Evolutionary conservation across 2,329 filamentous ascomycete genomes (phyloP), one percentile per base, ranked within the genome.

Genomic region (Immersiporthe knoxdaviesiana): DNA sequence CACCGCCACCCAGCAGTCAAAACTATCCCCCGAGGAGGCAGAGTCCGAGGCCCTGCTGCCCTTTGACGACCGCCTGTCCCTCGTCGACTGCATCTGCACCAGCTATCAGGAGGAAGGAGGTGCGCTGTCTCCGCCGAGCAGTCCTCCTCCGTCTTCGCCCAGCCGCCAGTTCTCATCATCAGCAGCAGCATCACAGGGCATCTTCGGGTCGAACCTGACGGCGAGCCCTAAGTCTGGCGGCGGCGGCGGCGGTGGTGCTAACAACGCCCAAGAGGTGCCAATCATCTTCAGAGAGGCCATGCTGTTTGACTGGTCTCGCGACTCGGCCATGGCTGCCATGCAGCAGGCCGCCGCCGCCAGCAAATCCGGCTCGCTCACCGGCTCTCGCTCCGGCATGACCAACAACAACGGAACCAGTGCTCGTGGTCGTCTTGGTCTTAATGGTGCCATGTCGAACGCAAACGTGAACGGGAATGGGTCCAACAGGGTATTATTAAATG

Each of bases 281-380:
- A 78, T 82, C 21, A 84, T 83, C 37, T 87, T 93, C 73, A 89
- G 86, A 72, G 92, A 96, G 71, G 87, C 92, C 73, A 92, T 97
- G 87, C 81, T 93, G 68, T 83, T 87, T 27, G 88, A 92, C 62
- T 97, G 95, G 95, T 91, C 89, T 52, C 90, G 90, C 75, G 94
- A 97, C 30, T 81, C 84, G 18, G 92, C 91, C 41, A 82, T 96
- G 65, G 87, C 90, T 14, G 84, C 87, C 50, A 85, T 92, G 63
- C 88, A 91, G 70, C 35, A 35, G 35, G 35, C 35, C 35, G 35
- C 35, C 35, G 88, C 92, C 67, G 87, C 84, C 63, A 90, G 90
- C 74, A 92, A 90, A 74, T 88, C 92, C 0, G 87, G 88, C 16
- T 97, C 93, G 4, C 81, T 97, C 67, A 92, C 84, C 66, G 93